These are phyloP conservation scores for Colletotrichum musicola DNA, from an alignment of 2,329 filamentous ascomycete genomes.

Conservation along the genomic window DNA sequence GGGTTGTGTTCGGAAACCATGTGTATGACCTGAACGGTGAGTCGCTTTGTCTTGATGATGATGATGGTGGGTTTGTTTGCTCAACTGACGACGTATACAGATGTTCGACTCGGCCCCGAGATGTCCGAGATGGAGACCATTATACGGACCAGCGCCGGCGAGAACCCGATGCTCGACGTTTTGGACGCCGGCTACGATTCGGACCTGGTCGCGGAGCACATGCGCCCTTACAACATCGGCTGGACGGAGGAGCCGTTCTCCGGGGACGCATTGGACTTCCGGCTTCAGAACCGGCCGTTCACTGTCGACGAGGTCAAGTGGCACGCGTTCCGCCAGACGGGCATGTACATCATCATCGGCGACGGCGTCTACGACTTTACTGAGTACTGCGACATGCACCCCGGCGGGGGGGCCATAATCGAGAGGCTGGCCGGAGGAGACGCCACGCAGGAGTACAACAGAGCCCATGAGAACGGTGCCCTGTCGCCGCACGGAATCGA, in stretches of 20 bases:
- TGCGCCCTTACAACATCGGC: background rate
- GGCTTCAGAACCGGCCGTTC: background rate
- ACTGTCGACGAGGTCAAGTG: constrained; percentile 6
- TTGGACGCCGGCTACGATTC: background rate
- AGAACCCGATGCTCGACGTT: background rate
- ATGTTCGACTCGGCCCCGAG: background rate
- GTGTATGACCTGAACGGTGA: constrained; percentile 2
- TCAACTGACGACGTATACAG: background rate
- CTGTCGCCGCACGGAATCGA: no score
- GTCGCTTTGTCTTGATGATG: background rate
- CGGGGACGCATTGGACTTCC: no score
- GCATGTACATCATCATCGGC: constrained; percentile 12
- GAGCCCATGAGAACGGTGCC: background rate
- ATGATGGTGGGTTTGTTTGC: no score
- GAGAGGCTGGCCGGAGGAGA: background rate
- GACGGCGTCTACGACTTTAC: constrained; percentile 30
- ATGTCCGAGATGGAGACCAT: background rate
- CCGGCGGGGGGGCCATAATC: constrained; percentile 7
- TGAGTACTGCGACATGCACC: constrained; percentile 21
- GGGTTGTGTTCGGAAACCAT: background rate
- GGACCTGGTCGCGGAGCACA: background rate
- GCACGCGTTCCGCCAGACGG: constrained; percentile 10
- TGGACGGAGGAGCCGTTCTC: background rate
- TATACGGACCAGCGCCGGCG: background rate
- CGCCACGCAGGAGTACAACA: background rate